Evolutionary conservation across 768 basidiomycete species (phyloP).

Genomic region (Pleurotus eryngii): DNA sequence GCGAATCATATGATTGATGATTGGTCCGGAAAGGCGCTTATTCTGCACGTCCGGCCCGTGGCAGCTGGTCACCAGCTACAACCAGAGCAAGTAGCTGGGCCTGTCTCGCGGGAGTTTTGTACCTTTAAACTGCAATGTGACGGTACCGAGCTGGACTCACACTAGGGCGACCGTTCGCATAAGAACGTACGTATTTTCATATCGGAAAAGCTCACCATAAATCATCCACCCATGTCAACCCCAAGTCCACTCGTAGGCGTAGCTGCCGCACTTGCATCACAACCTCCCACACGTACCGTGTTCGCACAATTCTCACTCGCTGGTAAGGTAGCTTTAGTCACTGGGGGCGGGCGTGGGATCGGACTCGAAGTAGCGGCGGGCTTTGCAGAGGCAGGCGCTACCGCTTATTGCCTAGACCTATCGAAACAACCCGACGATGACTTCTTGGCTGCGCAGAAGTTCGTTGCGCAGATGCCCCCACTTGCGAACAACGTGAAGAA

Average conservation of each 20-base stretch:
- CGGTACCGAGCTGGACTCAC: too few relatives aligned
- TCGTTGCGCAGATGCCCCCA: constrained; percentile 30
- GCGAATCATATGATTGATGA: too few relatives aligned
- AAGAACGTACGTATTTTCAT: too few relatives aligned
- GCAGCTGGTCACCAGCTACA: too few relatives aligned
- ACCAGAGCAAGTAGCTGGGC: too few relatives aligned
- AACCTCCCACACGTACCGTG: constrained; percentile 30
- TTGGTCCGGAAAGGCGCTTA: too few relatives aligned
- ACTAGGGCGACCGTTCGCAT: too few relatives aligned
- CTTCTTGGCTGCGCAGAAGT: constrained; percentile 45
- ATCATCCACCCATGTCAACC: too few relatives aligned
- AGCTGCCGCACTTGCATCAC: constrained; percentile 18
- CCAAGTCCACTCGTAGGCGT: constrained; percentile 5
- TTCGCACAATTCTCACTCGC: constrained; percentile 34
- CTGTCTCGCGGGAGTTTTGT: too few relatives aligned
- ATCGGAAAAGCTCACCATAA: too few relatives aligned
- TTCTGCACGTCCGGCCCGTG: too few relatives aligned
- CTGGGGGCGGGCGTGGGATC: constrained; percentile 43
- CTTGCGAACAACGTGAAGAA: constrained; percentile 16
- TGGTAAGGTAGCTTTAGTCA: constrained; percentile 34
- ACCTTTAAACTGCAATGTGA: too few relatives aligned
- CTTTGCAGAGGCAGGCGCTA: constrained; percentile 52
- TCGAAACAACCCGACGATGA: constrained; percentile 43
- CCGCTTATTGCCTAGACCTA: constrained; percentile 64
- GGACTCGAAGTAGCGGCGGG: constrained; percentile 57